Conservation (phyloP, 1,284 basidiomycete species). For the Lentinula novae-zelandiae region DNA sequence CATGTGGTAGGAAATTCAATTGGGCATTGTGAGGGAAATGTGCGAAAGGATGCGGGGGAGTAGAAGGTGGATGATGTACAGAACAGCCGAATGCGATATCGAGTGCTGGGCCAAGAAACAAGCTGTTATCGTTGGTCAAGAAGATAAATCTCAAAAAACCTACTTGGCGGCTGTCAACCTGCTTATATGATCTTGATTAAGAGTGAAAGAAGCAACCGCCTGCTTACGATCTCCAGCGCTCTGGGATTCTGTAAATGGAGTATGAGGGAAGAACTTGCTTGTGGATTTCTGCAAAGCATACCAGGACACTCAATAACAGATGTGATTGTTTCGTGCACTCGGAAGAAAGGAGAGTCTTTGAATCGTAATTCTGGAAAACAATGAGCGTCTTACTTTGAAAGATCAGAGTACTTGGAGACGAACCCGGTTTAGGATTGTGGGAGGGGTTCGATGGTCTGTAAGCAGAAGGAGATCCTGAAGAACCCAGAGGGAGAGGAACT, state of each 20-base stretch:
- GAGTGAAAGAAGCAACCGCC: constrained; percentile 55
- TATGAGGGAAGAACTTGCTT: constrained; percentile 1
- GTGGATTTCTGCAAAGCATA: constrained; percentile 26
- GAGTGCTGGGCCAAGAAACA: constrained; percentile 40
- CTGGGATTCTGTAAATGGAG: constrained; percentile 57
- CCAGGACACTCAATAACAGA: constrained; percentile 70
- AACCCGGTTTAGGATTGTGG: constrained; percentile 2
- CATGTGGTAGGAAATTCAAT: constrained; percentile 92
- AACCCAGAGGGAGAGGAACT: constrained; percentile 25
- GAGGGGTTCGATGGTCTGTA: background rate
- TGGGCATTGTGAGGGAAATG: constrained; percentile 52
- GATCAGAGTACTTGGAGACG: constrained; percentile 8
- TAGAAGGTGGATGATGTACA: constrained; percentile 91
- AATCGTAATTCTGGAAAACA: constrained; percentile 60
- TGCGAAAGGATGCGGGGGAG: constrained; percentile 48
- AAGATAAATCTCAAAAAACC: constrained; percentile 12
- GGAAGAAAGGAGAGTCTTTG: constrained; percentile 77
- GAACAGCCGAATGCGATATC: constrained; percentile 83
- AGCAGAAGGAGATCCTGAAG: background rate
- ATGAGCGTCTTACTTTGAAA: background rate
- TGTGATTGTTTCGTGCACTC: constrained; percentile 62
- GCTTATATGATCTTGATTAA: constrained; percentile 58
- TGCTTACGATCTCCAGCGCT: constrained; percentile 72
- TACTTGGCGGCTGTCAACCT: constrained; percentile 59
- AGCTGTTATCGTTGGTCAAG: constrained; percentile 8